Evolutionary conservation across 2,329 filamentous ascomycete species (phyloP).

Genomic region (Mycogone perniciosa): DNA sequence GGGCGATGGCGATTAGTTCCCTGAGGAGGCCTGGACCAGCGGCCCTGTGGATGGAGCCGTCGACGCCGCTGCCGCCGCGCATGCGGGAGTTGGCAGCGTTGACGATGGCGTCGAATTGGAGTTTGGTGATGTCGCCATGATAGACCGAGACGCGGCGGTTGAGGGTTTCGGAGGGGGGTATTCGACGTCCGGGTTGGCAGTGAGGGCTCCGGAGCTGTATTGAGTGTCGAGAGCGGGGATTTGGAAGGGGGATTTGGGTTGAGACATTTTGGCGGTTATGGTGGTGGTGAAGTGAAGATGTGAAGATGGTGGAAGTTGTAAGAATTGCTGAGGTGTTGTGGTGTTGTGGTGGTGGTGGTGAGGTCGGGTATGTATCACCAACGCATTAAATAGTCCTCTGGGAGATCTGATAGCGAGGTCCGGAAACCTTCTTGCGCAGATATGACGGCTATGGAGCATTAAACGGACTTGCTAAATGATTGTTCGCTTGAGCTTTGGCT

Average conservation of each 20-base stretch:
- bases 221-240: conserved; percentile 60
- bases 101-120: conserved; percentile 76
- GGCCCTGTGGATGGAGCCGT: conserved; percentile 78
- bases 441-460: no score
- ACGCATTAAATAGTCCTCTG: no score
- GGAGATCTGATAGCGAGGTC: no score
- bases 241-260: conserved; percentile 31
- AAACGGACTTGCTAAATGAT: no score
- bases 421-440: no score
- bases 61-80: conserved; percentile 83
- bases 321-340: neutral
- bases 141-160: conserved; percentile 68
- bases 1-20: conserved; percentile 63
- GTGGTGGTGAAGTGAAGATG: neutral
- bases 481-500: no score
- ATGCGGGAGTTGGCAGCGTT: conserved; percentile 82
- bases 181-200: conserved; percentile 15
- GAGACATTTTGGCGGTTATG: neutral
- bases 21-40: conserved; percentile 62
- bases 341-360: neutral
- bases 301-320: neutral
- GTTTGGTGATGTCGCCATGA: conserved; percentile 72
- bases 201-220: conserved; percentile 46
- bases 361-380: neutral
- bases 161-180: conserved; percentile 42